Evolutionary conservation across 2,329 filamentous ascomycete genomes (phyloP).

Genomic region (Paecilomyces niveus): DNA sequence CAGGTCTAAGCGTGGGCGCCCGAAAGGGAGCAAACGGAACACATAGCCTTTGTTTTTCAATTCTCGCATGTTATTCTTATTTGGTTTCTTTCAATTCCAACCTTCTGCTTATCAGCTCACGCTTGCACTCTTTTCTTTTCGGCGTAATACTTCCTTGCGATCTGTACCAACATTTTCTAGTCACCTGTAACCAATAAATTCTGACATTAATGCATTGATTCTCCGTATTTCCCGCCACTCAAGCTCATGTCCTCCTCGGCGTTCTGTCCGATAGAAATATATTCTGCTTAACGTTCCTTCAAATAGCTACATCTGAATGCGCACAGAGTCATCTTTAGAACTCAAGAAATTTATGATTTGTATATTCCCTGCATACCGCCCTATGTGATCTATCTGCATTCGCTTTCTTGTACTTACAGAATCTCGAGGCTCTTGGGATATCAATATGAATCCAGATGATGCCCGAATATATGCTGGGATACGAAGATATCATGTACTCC

Average conservation of each 20-base stretch:
- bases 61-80: not conserved
- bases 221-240: not conserved
- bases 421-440: not conserved
- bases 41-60: constrained; percentile 8
- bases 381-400: not conserved
- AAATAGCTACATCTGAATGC: not conserved
- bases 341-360: not conserved
- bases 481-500: not conserved
- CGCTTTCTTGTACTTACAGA: not conserved
- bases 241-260: too few relatives aligned
- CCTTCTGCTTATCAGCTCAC: not conserved
- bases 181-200: not conserved
- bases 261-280: too few relatives aligned
- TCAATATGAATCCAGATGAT: not conserved
- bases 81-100: not conserved
- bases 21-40: constrained; percentile 15
- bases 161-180: not conserved
- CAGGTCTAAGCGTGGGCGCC: constrained; percentile 18
- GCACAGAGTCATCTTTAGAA: not conserved
- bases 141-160: not conserved
- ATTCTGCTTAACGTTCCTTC: too few relatives aligned
- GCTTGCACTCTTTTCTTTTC: not conserved
- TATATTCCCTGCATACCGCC: not conserved
- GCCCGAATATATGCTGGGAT: not conserved
- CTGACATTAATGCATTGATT: not conserved